A percentile compares a stretch with the other conserved stretches of the same genome.
These are phyloP conservation scores for Eutypa lata DNA, from an alignment of 2,329 filamentous ascomycete genomes.

Conservation along the genomic window DNA sequence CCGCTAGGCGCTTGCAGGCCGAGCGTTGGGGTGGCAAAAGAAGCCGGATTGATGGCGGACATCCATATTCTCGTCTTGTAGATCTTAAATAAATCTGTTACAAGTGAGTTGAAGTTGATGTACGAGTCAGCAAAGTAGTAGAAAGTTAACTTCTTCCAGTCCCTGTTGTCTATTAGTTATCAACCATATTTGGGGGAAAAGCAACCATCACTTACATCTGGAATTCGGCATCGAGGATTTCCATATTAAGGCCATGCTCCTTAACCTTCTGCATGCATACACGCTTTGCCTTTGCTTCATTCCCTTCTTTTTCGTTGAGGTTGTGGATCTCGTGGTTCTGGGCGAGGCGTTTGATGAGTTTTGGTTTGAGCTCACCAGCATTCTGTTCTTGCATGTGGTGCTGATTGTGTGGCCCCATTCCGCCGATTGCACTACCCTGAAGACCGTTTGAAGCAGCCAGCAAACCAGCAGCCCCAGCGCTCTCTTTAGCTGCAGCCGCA, in stretches of 20 bases:
- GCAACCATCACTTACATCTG: conserved; percentile 70
- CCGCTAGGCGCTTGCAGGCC: conserved; percentile 68
- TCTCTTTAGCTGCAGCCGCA: conserved; percentile 60
- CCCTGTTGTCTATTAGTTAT: conserved; percentile 53
- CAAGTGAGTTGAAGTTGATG: conserved; percentile 97
- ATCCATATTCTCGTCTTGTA: conserved; percentile 99
- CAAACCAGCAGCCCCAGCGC: conserved; percentile 54
- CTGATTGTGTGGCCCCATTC: conserved; percentile 72
- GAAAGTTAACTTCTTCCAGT: conserved; percentile 98
- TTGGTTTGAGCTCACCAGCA: conserved; percentile 80
- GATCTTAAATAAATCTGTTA: conserved; percentile 97
- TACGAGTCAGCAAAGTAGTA: conserved; percentile 98
- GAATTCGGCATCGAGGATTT: conserved; percentile 97
- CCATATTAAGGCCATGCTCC: conserved; percentile 94
- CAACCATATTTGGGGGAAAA: not conserved
- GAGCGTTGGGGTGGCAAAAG: conserved; percentile 77
- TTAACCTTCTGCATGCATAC: conserved; percentile 96
- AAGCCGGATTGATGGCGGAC: conserved; percentile 97
- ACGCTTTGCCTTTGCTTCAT: conserved; percentile 95
- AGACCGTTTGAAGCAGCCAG: conserved; percentile 62
- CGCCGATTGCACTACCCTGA: conserved; percentile 69
- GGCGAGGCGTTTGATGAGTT: conserved; percentile 93
- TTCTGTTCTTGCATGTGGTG: conserved; percentile 71
- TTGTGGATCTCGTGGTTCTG: conserved; percentile 87
- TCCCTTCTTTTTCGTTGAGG: conserved; percentile 91